Base-by-base conservation (phyloP, 2,329 filamentous ascomycete genomes). In the Alternaria novae-zelandiae region DNA sequence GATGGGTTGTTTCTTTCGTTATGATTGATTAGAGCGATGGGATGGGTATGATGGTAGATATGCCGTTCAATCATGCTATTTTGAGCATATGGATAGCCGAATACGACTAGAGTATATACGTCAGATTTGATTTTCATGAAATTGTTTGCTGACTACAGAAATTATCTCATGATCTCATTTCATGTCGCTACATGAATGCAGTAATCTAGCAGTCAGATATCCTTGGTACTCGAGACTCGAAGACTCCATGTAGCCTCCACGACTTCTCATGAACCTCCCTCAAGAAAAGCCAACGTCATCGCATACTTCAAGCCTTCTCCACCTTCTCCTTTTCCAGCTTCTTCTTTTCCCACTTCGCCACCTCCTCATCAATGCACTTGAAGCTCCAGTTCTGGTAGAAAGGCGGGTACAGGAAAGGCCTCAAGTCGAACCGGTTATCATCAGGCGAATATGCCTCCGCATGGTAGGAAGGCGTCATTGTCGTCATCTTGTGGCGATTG, bases 391-490 rank as follows among this genome's bases (percentile, higher is more conserved):
- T 68, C 21, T 72, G 65, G 44, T 71, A 79, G 23, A 79, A 76
- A 3, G 69, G 59, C 17, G 84, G 85, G 54, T 86, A 89, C 41
- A 74, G 54, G 15, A 77, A 76, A 3, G 74, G 74, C 17, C 75
- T 58, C 4, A 79, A 57, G 79, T 90, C 88, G 65, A 84, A 88
- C 5, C 88, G 78, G 67, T 90, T 89, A 58, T 88, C 86, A 46
- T 88, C 86, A 0, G 83, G 83, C 41, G 78, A 83, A 68, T 90
- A 89, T 13, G 79, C 57, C 84, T 79, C 67, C 83, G 79, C 71
- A 45, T 78, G 75, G 51, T 74, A 68, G 2, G 64, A 58, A 0
- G 75, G 74, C 21, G 74, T 79, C 65, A 75, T 69, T 1, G 64
- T 73, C 13, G 70, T 72, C 70, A 71, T 71, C 65, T 73, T 73